A percentile compares a stretch with the other conserved stretches of the same genome.
Evolutionary conservation across 176 grass and related monocot genomes (phyloP).

Genomic region (Microstegium vimineum): DNA sequence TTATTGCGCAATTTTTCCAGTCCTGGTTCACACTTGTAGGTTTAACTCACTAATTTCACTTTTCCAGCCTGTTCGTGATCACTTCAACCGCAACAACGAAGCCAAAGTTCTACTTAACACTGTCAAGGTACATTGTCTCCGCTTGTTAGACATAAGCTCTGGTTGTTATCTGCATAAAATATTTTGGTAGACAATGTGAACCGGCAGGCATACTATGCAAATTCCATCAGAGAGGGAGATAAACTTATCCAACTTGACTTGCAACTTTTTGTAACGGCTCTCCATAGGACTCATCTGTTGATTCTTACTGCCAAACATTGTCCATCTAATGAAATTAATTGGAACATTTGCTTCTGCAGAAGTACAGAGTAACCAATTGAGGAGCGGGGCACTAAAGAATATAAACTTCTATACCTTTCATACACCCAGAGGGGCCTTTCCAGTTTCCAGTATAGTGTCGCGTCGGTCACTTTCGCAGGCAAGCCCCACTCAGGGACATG

Average conservation of each 20-base stretch:
- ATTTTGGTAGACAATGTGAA: neutral
- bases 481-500: too few species aligned
- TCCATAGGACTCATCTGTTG: too few species aligned
- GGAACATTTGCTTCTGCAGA: slow-evolving; percentile 33
- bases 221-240: neutral
- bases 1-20: neutral
- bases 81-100: slow-evolving; percentile 62
- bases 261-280: neutral
- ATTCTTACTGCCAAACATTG: neutral
- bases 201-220: neutral
- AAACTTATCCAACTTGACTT: neutral
- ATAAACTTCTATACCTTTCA: too few species aligned
- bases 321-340: neutral
- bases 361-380: slow-evolving; percentile 56
- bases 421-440: too few species aligned
- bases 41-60: neutral
- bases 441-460: too few species aligned
- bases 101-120: slow-evolving; percentile 76
- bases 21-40: neutral
- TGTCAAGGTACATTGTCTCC: slow-evolving; percentile 58
- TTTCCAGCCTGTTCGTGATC: slow-evolving; percentile 82
- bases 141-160: neutral
- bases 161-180: neutral
- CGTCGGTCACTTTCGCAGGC: too few species aligned
- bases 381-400: too few species aligned